A percentile compares a stretch with the other conserved stretches of the same genome.
These are phyloP conservation scores for Agapanthus africanus DNA, from an alignment of 106 monocot genomes.

Conservation along the genomic window DNA sequence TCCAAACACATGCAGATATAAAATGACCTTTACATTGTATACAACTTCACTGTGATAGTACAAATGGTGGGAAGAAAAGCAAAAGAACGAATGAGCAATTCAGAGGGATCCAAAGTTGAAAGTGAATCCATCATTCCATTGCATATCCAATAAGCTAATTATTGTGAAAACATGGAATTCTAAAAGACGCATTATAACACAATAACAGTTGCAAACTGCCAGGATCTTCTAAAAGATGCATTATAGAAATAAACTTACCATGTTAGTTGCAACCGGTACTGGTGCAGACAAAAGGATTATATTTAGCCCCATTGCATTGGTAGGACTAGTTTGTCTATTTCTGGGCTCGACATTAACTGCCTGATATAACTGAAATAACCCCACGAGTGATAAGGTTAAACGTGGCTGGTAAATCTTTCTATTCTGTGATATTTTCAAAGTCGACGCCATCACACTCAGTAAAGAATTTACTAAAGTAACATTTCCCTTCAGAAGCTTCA, in stretches of 20 bases:
- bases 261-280: constrained; percentile 28
- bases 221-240: background rate
- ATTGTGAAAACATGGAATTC: too few species aligned
- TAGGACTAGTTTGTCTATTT: constrained; percentile 10
- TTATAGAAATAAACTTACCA: constrained; percentile 39
- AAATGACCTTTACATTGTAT: background rate
- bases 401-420: constrained; percentile 57
- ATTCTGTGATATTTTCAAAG: constrained; percentile 60
- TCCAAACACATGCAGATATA: background rate
- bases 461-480: constrained; percentile 41
- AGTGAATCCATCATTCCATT: too few species aligned
- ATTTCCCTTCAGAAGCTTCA: constrained; percentile 38
- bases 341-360: constrained; percentile 22
- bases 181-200: too few species aligned
- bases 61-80: background rate
- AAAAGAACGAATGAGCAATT: too few species aligned
- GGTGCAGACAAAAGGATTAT: constrained; percentile 60
- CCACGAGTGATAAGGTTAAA: constrained; percentile 58
- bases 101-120: too few species aligned
- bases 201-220: background rate
- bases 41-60: too few species aligned
- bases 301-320: constrained; percentile 34
- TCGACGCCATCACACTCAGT: constrained; percentile 46
- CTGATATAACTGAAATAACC: constrained; percentile 40
- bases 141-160: too few species aligned